phyloP scores from a whole-genome alignment of 768 basidiomycete genomes.

The Kondoa malvinella region DNA sequence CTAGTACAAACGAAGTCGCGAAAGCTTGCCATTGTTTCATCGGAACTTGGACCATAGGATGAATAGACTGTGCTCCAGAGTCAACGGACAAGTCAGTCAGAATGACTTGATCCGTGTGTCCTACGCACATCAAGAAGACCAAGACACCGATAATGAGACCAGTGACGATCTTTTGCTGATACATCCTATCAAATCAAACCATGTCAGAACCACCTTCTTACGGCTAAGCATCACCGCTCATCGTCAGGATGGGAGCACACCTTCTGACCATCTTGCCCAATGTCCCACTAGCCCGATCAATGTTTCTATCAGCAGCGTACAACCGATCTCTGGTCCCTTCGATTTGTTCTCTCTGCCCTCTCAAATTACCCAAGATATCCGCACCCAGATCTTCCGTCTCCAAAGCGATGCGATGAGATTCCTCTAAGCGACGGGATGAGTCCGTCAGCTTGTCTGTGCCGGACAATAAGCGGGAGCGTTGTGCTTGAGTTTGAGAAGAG shows the following conservation, averaged over 20 bases:
- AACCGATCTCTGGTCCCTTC: slow-evolving; percentile 86
- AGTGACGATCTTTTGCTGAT: slow-evolving; percentile 82
- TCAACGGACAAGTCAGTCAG: neutral
- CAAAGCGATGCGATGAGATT: slow-evolving; percentile 76
- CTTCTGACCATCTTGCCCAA: slow-evolving; percentile 88
- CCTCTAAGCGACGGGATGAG: slow-evolving; percentile 65
- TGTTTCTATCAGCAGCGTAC: slow-evolving; percentile 64
- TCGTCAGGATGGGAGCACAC: slow-evolving; percentile 38
- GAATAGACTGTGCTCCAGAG: slow-evolving; percentile 36
- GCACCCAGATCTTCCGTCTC: slow-evolving; percentile 94
- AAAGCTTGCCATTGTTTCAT: neutral
- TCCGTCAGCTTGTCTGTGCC: slow-evolving; percentile 67
- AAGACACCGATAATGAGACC: slow-evolving; percentile 70
- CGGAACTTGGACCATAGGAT: slow-evolving; percentile 61
- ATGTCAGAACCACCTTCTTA: slow-evolving; percentile 9
- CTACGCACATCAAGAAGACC: slow-evolving; percentile 50
- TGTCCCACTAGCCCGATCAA: slow-evolving; percentile 79
- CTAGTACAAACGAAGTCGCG: neutral
- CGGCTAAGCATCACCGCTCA: neutral
- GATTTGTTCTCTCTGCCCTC: slow-evolving; percentile 81
- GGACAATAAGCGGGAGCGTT: slow-evolving; percentile 59
- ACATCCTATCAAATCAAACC: slow-evolving; percentile 56
- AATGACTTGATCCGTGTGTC: slow-evolving; percentile 2
- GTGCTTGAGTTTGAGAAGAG: slow-evolving; percentile 40
- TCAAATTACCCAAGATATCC: slow-evolving; percentile 69